A percentile compares a stretch with the other conserved stretches of the same genome.
Evolutionary conservation across 2,329 filamentous ascomycete species (phyloP).

Genomic region (Pyricularia pennisetigena): DNA sequence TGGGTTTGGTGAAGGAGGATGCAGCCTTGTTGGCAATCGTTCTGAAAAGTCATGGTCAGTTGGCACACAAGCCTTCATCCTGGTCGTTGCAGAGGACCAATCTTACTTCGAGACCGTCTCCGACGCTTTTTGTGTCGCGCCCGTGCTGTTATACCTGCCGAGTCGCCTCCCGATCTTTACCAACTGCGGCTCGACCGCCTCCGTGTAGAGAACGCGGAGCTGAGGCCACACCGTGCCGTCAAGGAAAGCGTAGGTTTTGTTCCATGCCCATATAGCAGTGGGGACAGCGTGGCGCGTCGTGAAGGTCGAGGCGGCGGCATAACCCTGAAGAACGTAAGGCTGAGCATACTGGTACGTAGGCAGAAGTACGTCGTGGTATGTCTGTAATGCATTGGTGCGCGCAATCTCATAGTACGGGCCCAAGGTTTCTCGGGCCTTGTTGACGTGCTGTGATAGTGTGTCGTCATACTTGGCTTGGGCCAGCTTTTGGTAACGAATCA

Average conservation of each 20-base stretch:
- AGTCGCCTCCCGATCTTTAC: slow-evolving; percentile 85
- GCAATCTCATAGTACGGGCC: slow-evolving; percentile 65
- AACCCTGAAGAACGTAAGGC: slow-evolving; percentile 64
- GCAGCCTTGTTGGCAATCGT: slow-evolving; percentile 18
- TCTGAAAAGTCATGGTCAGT: background rate
- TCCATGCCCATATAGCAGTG: slow-evolving; percentile 60
- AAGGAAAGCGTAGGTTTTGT: slow-evolving; percentile 59
- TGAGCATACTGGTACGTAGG: slow-evolving; percentile 66
- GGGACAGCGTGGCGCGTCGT: slow-evolving; percentile 63
- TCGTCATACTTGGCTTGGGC: slow-evolving; percentile 59
- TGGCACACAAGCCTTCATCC: background rate
- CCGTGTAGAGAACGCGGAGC: slow-evolving; percentile 67
- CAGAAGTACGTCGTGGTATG: slow-evolving; percentile 62
- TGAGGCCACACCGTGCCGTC: slow-evolving; percentile 74
- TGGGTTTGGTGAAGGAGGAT: slow-evolving; percentile 28
- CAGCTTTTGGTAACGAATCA: slow-evolving; percentile 53
- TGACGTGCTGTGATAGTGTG: slow-evolving; percentile 63
- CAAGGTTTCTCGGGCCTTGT: slow-evolving; percentile 44
- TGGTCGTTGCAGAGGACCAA: background rate
- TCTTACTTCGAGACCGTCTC: slow-evolving; percentile 10
- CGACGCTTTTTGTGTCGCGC: slow-evolving; percentile 17
- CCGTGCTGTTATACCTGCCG: slow-evolving; percentile 56
- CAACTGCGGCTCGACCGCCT: slow-evolving; percentile 93
- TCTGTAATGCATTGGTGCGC: slow-evolving; percentile 51
- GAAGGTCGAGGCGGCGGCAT: slow-evolving; percentile 56